Base-by-base conservation (phyloP, 805 yeast species). In the Candida vaughaniae region DNA sequence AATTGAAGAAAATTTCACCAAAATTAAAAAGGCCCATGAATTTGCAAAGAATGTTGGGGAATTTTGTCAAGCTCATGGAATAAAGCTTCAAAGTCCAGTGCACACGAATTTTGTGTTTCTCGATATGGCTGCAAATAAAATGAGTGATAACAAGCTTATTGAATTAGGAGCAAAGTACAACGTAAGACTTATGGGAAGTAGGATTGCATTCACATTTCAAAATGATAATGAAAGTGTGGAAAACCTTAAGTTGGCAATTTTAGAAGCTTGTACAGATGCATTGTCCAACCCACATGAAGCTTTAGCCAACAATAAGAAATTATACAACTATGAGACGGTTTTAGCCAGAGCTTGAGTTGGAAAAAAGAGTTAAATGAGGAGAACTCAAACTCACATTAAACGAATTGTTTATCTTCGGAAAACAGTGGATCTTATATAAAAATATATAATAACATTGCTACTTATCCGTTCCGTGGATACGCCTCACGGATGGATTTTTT, bases 151-250 rank as follows among this genome's bases (percentile, higher is more conserved):
- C 7, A 47, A 47, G 22, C 53, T 65, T 14, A 41, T 36, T 15
- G 41, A 46, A 28, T 47, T 41, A 33, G 89, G 82, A 43, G 58
- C 66, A 33, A 77, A 84, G 51, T 68, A 81, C 52, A 75, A 77
- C 32, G 71, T 90, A 40, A 80, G 74, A 50, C 62, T 84, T 30
- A 74, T 77, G 77, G 91, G 90, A 33, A 54, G 47, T n/a, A 52
- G 62, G 48, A 40, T 67, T 2, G 63, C 71, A 4, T 53, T 64
- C 42, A 71, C 66, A 45, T 64, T 51, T 44, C 72, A 66, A 45
- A 50, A 53, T 9, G 49, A 61, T 3, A 53, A 49, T 7, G 58
- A 60, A 32, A 56, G 66, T 30, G 45, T 64, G 14, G 61, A 54
- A 26, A 48, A 43, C 3, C 39, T 67, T 35, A 56, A 83, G 52